Evolutionary conservation across 768 basidiomycete genomes (phyloP).

Genomic region (Russula vinacea): DNA sequence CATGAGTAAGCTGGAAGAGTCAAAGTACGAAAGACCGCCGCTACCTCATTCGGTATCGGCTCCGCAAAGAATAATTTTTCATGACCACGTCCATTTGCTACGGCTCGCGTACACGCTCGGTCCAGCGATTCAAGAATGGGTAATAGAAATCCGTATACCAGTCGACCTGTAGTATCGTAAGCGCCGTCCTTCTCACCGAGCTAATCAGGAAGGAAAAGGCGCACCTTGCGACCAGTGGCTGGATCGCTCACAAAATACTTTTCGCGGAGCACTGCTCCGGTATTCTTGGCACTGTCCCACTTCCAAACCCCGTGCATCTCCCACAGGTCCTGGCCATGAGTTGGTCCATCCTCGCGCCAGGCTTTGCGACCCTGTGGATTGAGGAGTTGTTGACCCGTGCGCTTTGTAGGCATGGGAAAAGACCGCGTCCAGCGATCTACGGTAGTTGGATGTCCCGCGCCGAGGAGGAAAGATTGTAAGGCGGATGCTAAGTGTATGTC

Average conservation of each 20-base stretch:
- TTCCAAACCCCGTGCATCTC: conserved; percentile 93
- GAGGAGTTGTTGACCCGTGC: conserved; percentile 54
- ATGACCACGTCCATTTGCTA: conserved; percentile 36
- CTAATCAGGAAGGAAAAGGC: conserved; percentile 9
- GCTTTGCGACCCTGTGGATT: conserved; percentile 59
- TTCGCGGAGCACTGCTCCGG: conserved; percentile 74
- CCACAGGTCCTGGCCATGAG: conserved; percentile 74
- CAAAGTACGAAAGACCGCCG: background rate
- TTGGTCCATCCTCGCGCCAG: conserved; percentile 76
- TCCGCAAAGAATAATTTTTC: conserved; percentile 74
- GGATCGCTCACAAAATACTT: conserved; percentile 81
- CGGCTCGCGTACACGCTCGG: conserved; percentile 50
- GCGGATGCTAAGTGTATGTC: conserved; percentile 59
- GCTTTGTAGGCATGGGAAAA: conserved; percentile 82
- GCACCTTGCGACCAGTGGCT: conserved; percentile 55
- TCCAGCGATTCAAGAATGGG: conserved; percentile 71
- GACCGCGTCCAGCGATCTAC: conserved; percentile 82
- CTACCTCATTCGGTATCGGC: conserved; percentile 88
- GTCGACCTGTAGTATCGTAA: conserved; percentile 51
- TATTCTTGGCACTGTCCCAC: conserved; percentile 64
- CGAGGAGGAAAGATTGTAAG: conserved; percentile 88
- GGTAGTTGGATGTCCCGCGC: conserved; percentile 76
- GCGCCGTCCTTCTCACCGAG: background rate
- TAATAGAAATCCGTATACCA: conserved; percentile 88
- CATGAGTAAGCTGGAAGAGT: background rate